Percentiles rank a stretch among this genome's conserved stretches.
Evolutionary conservation across 2,329 filamentous ascomycete species (phyloP).

Genomic region (Arthroderma sp.): DNA sequence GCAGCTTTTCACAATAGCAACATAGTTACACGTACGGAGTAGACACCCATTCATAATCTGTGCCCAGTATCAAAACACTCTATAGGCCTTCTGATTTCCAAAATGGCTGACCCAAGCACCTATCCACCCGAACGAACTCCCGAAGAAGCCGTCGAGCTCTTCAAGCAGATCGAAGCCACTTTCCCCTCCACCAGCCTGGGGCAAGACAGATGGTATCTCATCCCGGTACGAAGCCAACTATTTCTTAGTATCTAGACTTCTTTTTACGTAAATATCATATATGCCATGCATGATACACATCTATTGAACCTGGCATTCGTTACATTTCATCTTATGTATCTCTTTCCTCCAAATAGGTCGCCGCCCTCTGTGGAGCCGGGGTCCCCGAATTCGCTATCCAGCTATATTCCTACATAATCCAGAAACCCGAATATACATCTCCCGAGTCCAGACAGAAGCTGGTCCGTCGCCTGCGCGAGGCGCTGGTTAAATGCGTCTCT

Average conservation of each 20-base stretch:
- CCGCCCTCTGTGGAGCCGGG: conserved; percentile 37
- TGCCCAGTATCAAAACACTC: no score
- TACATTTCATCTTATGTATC: not conserved
- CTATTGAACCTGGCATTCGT: no score
- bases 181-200: conserved; percentile 6
- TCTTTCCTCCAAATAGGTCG: conserved; percentile 13
- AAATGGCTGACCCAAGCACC: no score
- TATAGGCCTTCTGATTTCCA: no score
- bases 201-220: conserved; percentile 7
- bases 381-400: conserved; percentile 39
- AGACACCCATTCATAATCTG: no score
- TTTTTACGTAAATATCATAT: not conserved
- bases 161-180: conserved; percentile 4
- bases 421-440: conserved; percentile 31
- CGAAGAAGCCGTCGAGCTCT: conserved; percentile 5
- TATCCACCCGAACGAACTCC: conserved; percentile 2
- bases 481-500: conserved; percentile 44
- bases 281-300: no score
- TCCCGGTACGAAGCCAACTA: conserved; percentile 4
- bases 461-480: conserved; percentile 37
- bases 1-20: no score
- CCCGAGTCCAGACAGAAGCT: conserved; percentile 21
- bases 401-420: conserved; percentile 44
- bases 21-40: no score
- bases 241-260: not conserved